Evolutionary conservation across 257 asterid genomes (phyloP).

Genomic region (Paraleonurus japonicus): DNA sequence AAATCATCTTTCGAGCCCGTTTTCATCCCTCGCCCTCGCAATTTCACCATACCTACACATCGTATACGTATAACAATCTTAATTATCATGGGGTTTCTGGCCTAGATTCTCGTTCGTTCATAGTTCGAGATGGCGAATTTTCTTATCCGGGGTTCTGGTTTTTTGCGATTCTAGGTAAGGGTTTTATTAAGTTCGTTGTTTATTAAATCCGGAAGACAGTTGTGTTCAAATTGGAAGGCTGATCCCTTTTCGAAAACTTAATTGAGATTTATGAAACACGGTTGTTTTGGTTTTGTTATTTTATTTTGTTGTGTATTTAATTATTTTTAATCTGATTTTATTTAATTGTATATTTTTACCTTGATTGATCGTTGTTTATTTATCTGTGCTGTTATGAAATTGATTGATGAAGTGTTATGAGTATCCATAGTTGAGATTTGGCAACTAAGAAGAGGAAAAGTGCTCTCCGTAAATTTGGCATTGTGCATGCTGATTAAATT

Average conservation of each 20-base stretch:
- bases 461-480: slow-evolving; percentile 1
- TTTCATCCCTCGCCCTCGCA: not conserved
- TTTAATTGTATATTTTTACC: not conserved
- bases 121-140: slow-evolving; percentile 38
- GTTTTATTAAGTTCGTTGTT: slow-evolving; percentile 6
- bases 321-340: not conserved
- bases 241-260: not conserved
- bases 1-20: slow-evolving; percentile 6
- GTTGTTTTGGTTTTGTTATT: slow-evolving; percentile 4
- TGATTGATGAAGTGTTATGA: slow-evolving; percentile 1
- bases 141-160: slow-evolving; percentile 26
- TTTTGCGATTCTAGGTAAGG: slow-evolving; percentile 41
- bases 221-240: not conserved
- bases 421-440: slow-evolving; percentile 13
- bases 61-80: not conserved
- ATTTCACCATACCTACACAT: not conserved
- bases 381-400: not conserved
- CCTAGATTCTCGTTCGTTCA: slow-evolving; percentile 9
- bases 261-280: slow-evolving; percentile 1
- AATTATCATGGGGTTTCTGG: slow-evolving; percentile 8
- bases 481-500: slow-evolving; percentile 20
- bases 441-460: slow-evolving; percentile 7
- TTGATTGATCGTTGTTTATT: not conserved
- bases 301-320: not conserved
- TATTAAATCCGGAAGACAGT: not conserved